phyloP scores from a whole-genome alignment of 176 grass and related monocot species.

The Eleusine coracana region DNA sequence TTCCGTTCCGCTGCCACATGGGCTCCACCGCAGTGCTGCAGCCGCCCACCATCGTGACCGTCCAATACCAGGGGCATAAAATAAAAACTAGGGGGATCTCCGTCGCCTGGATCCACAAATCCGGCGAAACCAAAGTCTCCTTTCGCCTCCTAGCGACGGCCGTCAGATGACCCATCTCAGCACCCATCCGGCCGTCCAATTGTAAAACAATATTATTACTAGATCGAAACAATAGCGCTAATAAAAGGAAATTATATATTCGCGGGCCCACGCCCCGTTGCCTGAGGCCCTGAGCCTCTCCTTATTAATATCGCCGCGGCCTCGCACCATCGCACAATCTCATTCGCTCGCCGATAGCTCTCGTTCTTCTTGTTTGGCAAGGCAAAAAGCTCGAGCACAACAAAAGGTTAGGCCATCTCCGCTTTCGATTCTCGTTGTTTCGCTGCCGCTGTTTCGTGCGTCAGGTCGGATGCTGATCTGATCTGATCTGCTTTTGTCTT shows the following conservation, averaged over 20 bases:
- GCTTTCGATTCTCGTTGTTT: not conserved
- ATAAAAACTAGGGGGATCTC: slow-evolving; percentile 14
- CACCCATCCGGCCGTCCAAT: slow-evolving; percentile 15
- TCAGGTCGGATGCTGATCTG: not conserved
- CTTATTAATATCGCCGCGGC: slow-evolving; percentile 39
- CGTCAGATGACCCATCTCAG: slow-evolving; percentile 5
- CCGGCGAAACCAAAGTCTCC: slow-evolving; percentile 5
- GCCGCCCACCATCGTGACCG: slow-evolving; percentile 16
- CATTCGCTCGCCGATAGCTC: not conserved
- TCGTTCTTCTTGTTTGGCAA: slow-evolving; percentile 5
- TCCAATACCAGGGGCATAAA: slow-evolving; percentile 25
- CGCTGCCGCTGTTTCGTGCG: not conserved
- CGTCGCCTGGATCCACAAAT: slow-evolving; percentile 29
- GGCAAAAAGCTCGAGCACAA: slow-evolving; percentile 26
- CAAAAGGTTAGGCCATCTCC: slow-evolving; percentile 23
- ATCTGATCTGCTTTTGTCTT: not conserved
- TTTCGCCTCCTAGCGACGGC: not conserved
- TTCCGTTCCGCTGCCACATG: too few species aligned
- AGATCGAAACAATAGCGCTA: not conserved
- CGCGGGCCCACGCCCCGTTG: not conserved
- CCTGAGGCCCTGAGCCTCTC: not conserved
- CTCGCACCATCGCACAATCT: not conserved
- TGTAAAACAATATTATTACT: not conserved
- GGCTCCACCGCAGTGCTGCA: not conserved
- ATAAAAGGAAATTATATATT: not conserved